Base-by-base conservation (phyloP, 495 filamentous ascomycete species). In the Penicillium bialowiezense region DNA sequence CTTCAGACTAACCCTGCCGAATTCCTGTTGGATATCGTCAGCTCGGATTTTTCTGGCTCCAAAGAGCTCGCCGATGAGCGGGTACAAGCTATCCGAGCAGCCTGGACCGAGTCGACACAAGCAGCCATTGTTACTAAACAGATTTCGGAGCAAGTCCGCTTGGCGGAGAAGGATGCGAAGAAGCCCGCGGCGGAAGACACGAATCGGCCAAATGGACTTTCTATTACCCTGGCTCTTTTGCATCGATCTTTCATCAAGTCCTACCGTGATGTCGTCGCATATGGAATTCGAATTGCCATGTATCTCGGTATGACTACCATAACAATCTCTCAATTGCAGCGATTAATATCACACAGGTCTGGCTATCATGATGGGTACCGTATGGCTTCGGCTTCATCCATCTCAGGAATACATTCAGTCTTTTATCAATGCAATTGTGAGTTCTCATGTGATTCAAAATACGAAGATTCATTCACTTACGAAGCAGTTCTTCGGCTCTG, bases 291-390 rank as follows among this genome's bases (percentile, higher is more conserved):
- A 51, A 10, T 34, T 36, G 24, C 26, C 8, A 18, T 13, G 10
- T 15, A 8, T 9, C 7, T 7, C 24, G 15, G 9, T 37, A 1
- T 32, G 29, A 12, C 12, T 32, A 10, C 8, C 23, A 32, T 28
- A 32, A 12, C 29, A 7, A 13, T 12, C 12, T 10, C 29, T 10
- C 7, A 41, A 2, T 5, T 21, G 23, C 13, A 14, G 28, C 29
- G 10, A 29, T 55, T 64, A 45, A 59, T 18, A 12, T 18, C 13
- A 12, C 58, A 58, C 37, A 72, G 69, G 77, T 7, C 74, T 91
- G 24, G 87, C 89, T 0, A 83, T 93, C 52, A 86, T 93, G 86
- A 89, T 91, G 84, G 89, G 89, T 3, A 92, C 89, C 1, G 87
- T 92, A 18, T 93, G 86, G 85, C 71, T 92, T 17, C 79, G 88